phyloP scores from a whole-genome alignment of 2,329 filamentous ascomycete genomes.

The Botryotinia globosa region DNA sequence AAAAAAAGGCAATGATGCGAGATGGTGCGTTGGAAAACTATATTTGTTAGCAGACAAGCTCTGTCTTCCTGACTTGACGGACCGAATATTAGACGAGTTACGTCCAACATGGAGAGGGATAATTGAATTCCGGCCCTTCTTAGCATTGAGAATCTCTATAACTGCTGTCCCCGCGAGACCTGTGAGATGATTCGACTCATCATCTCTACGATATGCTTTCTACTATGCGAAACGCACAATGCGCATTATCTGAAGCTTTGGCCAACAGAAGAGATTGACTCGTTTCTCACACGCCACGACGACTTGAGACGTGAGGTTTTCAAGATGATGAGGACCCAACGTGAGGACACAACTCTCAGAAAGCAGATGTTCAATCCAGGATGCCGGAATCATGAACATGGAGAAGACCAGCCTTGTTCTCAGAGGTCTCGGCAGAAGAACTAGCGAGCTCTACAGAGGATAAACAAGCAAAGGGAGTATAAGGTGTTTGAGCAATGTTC shows the following conservation, averaged over 20 bases:
- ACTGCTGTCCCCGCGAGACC: too few relatives aligned
- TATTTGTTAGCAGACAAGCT: constrained; percentile 9
- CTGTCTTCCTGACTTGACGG: background rate
- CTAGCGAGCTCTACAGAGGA: background rate
- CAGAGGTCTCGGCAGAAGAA: background rate
- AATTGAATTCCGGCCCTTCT: background rate
- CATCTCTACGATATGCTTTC: background rate
- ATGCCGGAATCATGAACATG: background rate
- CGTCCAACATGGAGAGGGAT: too few relatives aligned
- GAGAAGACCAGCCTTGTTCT: background rate
- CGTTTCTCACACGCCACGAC: background rate
- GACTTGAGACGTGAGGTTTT: background rate
- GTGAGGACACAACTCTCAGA: background rate
- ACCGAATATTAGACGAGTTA: background rate
- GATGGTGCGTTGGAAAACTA: background rate
- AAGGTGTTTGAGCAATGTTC: too few relatives aligned
- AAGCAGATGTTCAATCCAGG: background rate
- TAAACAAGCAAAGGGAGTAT: too few relatives aligned
- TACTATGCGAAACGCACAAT: background rate
- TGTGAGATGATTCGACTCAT: background rate
- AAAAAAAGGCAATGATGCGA: accelerated
- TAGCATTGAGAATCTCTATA: background rate
- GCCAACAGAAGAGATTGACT: too few relatives aligned
- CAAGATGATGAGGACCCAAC: background rate
- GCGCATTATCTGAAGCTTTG: background rate